A percentile compares a stretch with the other conserved stretches of the same genome.
phyloP scores from a whole-genome alignment of 2,329 filamentous ascomycete species.

The Ophiocordyceps polyrhachis-furcata region DNA sequence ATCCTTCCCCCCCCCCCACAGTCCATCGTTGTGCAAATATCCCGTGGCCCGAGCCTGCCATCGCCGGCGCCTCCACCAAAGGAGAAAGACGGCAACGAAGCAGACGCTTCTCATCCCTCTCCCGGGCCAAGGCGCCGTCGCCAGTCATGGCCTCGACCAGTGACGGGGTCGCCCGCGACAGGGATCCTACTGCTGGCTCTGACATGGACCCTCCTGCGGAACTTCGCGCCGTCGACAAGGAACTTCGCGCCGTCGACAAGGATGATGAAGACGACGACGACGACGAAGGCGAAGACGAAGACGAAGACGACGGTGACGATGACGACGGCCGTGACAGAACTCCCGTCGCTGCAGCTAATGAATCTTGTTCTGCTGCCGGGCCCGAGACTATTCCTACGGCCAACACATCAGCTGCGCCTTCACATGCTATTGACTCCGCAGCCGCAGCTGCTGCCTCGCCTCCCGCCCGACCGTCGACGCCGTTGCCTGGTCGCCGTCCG shows the following conservation, averaged over 20 bases:
- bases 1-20: not conserved
- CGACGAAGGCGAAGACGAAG: not conserved
- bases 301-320: not conserved
- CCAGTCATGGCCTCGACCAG: constrained; percentile 43
- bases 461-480: constrained; percentile 2
- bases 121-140: constrained; percentile 38
- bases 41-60: not conserved
- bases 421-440: not conserved
- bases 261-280: not conserved
- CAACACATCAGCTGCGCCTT: not conserved
- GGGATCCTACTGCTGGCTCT: not conserved
- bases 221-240: not conserved
- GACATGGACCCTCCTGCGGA: no score
- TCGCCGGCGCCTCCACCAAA: not conserved
- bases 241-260: no score
- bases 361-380: constrained; percentile 1
- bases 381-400: not conserved
- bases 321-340: no score
- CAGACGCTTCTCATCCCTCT: constrained; percentile 6
- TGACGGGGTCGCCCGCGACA: constrained; percentile 9
- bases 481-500: constrained; percentile 2
- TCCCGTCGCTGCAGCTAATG: not conserved
- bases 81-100: not conserved
- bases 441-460: not conserved
- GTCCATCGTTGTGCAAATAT: not conserved